Evolutionary conservation across 257 asterid genomes (phyloP).

Genomic region (Scutellaria barbata): DNA sequence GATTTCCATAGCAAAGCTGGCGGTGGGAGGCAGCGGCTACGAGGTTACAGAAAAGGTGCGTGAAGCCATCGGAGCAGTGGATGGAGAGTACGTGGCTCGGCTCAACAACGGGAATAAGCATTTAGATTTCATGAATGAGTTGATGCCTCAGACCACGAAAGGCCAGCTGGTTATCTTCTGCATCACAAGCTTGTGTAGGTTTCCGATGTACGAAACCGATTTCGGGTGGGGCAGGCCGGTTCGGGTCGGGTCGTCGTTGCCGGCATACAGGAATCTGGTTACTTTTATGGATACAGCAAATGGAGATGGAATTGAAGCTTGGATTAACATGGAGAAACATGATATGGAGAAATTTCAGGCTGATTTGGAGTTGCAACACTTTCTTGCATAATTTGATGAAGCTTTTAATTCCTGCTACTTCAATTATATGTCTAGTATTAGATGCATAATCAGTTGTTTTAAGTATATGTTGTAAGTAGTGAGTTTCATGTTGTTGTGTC

Average conservation of each 20-base stretch:
- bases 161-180: constrained; percentile 43
- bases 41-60: constrained; percentile 36
- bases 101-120: constrained; percentile 37
- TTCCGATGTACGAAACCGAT: constrained; percentile 55
- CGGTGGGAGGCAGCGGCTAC: constrained; percentile 20
- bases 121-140: constrained; percentile 33
- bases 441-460: too few relatives aligned
- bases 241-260: constrained; percentile 45
- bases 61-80: constrained; percentile 38
- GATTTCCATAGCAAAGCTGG: constrained; percentile 35
- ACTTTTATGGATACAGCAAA: constrained; percentile 39
- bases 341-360: constrained; percentile 54
- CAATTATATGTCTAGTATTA: too few relatives aligned
- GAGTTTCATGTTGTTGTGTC: too few relatives aligned
- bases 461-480: too few relatives aligned
- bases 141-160: constrained; percentile 14
- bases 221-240: constrained; percentile 62
- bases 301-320: constrained; percentile 55
- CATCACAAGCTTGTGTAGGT: constrained; percentile 60
- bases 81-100: constrained; percentile 34
- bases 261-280: constrained; percentile 44
- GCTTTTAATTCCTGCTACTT: too few relatives aligned
- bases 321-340: constrained; percentile 43
- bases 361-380: constrained; percentile 32
- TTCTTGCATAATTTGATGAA: background rate